Conservation (phyloP, 179 eudicot species). For the Camellia oleifera region DNA sequence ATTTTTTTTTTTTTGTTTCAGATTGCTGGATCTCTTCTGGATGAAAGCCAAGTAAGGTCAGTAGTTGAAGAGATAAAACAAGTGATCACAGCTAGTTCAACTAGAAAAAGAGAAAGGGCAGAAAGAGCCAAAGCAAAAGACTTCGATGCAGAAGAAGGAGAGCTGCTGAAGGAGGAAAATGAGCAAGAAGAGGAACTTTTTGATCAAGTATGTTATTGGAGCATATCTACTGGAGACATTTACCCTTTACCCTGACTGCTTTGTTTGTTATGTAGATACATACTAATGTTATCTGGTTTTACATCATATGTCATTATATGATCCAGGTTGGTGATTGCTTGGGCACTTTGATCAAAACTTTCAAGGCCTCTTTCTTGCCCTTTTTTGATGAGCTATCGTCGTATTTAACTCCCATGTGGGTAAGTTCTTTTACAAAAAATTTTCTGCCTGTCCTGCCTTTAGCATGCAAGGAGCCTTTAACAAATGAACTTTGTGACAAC, state of each 20-base stretch:
- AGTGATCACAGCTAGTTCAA: conserved; percentile 85
- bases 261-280: not conserved
- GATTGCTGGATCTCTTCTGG: conserved; percentile 73
- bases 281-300: not conserved
- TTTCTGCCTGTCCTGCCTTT: not conserved
- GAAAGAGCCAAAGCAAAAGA: conserved; percentile 88
- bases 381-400: conserved; percentile 87
- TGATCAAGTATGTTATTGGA: conserved; percentile 58
- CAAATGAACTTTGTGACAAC: not conserved
- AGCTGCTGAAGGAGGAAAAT: conserved; percentile 73
- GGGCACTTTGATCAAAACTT: conserved; percentile 87
- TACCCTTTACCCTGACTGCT: too few relatives aligned
- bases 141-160: conserved; percentile 93
- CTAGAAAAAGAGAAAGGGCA: conserved; percentile 68
- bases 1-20: conserved; percentile 15
- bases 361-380: conserved; percentile 76
- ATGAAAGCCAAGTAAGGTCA: conserved; percentile 74
- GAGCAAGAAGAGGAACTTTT: conserved; percentile 91
- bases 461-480: not conserved
- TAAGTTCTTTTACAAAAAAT: conserved; percentile 36
- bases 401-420: conserved; percentile 93
- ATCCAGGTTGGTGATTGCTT: conserved; percentile 75
- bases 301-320: conserved; percentile 8
- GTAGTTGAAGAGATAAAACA: conserved; percentile 84
- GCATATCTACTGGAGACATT: not conserved